Conservation (phyloP, 129 eudicot genomes). For the Saussurea involucrata region DNA sequence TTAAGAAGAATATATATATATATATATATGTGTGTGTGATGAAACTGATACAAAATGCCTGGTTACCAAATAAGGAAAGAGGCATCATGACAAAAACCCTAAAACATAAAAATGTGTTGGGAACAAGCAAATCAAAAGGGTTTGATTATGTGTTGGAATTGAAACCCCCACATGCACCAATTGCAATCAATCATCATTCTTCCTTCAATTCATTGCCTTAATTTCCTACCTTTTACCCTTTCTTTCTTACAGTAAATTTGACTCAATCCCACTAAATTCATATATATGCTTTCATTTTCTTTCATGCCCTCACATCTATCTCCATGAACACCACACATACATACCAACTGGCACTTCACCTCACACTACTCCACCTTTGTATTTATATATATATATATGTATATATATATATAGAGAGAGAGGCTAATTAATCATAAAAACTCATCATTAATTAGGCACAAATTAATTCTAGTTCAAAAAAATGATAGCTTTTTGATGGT, state of each 20-base stretch:
- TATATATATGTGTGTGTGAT: neutral
- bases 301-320: neutral
- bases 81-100: slow-evolving; percentile 26
- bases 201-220: neutral
- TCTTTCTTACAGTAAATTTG: neutral
- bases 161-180: slow-evolving; percentile 16
- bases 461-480: no score
- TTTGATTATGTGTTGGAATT: slow-evolving; percentile 7
- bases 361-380: neutral
- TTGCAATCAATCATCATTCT: slow-evolving; percentile 9
- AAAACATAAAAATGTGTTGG: slow-evolving; percentile 14
- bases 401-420: no score
- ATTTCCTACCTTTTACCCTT: neutral
- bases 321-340: neutral
- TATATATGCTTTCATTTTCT: neutral
- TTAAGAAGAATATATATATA: neutral
- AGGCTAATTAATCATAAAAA: no score
- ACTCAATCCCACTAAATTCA: neutral
- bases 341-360: neutral
- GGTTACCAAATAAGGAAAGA: slow-evolving; percentile 26
- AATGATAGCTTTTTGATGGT: no score
- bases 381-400: no score
- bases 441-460: no score
- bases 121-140: slow-evolving; percentile 25
- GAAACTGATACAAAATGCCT: slow-evolving; percentile 34